Base-by-base conservation (phyloP, 2,329 filamentous ascomycete species). In the Talaromyces sp. region DNA sequence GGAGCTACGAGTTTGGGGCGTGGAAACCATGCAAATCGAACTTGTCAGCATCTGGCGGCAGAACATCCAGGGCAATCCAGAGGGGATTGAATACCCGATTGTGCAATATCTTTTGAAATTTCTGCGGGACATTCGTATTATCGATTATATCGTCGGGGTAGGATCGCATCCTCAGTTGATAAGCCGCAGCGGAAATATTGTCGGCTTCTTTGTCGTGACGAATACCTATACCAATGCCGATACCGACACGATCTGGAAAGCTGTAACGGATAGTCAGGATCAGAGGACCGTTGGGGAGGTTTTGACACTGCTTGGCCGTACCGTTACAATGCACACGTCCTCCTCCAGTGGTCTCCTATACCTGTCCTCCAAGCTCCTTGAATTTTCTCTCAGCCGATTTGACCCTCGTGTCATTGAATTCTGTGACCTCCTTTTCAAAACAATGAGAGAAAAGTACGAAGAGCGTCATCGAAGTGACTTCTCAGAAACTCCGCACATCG, bases 141-240 rank as follows among this genome's bases (percentile, higher is more conserved):
- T 96, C 27, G 86, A 92, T 62, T 98, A 97, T 74, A 87, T 99
- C 53, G 84, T 97, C 57, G 91, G 93, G 1, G 87, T 93, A 15
- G 92, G 92, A 60, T 97, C 93, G 33, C 95, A 98, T 70, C 92
- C 93, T 1, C 92, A 96, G 70, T 86, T 98, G 58, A 95, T 96
- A 22, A 82, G 84, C 39, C 87, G 92, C 66, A 91, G 91, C 69
- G 83, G 84, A 47, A 96, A 96, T 65, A 90, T 98, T 58, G 81
- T 97, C 55, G 91, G 91, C 0, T 98, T 98, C 69, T 80, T 98
- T 57, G 84, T 92, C 25, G 89, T 95, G 15, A 95, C 91, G 0
- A 82, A 83, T 59, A 88, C 86, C 15, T 96, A 93, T 74, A 85
- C 84, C 0, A 75, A 86, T 36, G 76, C 82, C 22, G 89, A 96